Conservation (phyloP, 2,329 filamentous ascomycete species). For the Magnaporthiopsis rhizophila region DNA sequence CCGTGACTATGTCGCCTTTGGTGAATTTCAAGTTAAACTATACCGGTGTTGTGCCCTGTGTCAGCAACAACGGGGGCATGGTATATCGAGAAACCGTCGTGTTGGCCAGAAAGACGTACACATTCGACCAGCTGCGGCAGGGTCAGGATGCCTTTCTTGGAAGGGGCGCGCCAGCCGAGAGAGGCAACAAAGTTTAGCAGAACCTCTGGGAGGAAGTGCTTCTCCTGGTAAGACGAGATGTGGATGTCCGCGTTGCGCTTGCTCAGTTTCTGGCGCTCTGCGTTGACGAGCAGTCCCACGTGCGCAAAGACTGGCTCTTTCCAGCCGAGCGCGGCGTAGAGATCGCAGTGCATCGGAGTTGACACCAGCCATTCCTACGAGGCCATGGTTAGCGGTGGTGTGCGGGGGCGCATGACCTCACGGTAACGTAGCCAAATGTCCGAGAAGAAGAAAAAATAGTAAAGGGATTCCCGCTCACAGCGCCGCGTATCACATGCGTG, state of each 20-base stretch:
- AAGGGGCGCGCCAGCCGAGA: constrained; percentile 68
- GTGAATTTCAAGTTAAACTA: constrained; percentile 84
- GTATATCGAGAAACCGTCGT: background rate
- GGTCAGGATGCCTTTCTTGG: constrained; percentile 60
- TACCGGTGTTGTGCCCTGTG: background rate
- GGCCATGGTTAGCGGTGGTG: background rate
- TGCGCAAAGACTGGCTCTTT: constrained; percentile 68
- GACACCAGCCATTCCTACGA: constrained; percentile 86
- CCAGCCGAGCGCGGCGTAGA: constrained; percentile 78
- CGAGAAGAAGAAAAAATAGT: background rate
- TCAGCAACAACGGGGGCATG: constrained; percentile 6
- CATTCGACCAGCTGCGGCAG: constrained; percentile 63
- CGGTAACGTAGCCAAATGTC: too few relatives aligned
- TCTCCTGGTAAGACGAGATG: constrained; percentile 40
- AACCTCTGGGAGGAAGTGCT: constrained; percentile 38
- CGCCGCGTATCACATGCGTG: constrained; percentile 88
- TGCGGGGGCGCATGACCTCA: too few relatives aligned
- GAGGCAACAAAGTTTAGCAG: constrained; percentile 77
- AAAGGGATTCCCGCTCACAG: constrained; percentile 39
- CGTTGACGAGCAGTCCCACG: constrained; percentile 65
- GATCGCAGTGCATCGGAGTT: constrained; percentile 62
- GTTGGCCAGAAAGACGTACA: constrained; percentile 34
- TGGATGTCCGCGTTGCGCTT: constrained; percentile 63
- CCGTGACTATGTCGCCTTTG: constrained; percentile 78
- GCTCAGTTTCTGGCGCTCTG: constrained; percentile 68